Evolutionary conservation across 2,329 filamentous ascomycete genomes (phyloP).

Genomic region (Cryphonectria carpinicola): DNA sequence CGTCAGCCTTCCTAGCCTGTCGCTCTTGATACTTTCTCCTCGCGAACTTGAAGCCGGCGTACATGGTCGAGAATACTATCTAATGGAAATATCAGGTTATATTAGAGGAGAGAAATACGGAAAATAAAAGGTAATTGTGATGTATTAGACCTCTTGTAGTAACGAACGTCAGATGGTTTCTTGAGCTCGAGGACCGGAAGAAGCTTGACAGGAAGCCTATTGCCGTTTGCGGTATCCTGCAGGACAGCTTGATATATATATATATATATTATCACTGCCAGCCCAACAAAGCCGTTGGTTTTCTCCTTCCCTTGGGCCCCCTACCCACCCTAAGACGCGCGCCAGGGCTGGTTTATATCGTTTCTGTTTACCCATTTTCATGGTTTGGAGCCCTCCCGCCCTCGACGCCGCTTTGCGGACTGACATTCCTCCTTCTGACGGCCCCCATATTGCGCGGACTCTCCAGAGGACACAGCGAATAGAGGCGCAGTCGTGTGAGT

Average conservation of each 20-base stretch:
- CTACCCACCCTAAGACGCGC: neutral
- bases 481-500: neutral
- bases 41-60: slow-evolving; percentile 32
- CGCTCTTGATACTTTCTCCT: slow-evolving; percentile 31
- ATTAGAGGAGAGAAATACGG: neutral
- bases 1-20: slow-evolving; percentile 3
- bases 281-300: neutral
- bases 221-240: neutral
- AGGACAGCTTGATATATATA: neutral
- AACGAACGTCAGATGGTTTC: neutral
- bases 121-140: neutral
- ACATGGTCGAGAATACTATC: slow-evolving; percentile 30
- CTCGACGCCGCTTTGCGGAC: slow-evolving; percentile 2
- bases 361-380: neutral
- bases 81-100: neutral
- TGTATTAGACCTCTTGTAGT: neutral
- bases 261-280: neutral
- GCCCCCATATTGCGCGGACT: neutral
- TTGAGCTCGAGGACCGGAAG: neutral
- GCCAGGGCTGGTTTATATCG: neutral
- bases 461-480: neutral
- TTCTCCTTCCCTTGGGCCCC: neutral
- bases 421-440: neutral
- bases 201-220: neutral
- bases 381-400: neutral